Percentiles rank a stretch among this genome's conserved stretches.
Evolutionary conservation across 352 stramenopile species (phyloP).

Genomic region (Pythium graminicola): DNA sequence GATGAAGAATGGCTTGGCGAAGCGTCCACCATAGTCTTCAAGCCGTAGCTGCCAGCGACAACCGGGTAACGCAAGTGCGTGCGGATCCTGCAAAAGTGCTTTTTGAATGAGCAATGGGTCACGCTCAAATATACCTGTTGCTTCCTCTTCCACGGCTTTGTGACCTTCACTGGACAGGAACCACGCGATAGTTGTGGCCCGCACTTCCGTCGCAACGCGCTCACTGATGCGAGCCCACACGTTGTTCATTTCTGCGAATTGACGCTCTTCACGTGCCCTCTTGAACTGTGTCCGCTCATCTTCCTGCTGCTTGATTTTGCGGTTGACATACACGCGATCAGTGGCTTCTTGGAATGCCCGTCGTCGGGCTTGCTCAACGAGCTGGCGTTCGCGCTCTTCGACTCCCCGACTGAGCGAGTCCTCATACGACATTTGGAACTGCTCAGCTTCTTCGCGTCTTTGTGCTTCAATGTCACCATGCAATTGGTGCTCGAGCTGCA

Average conservation of each 20-base stretch:
- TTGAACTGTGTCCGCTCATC: slow-evolving; percentile 46
- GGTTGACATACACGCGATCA: slow-evolving; percentile 30
- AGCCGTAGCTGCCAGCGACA: slow-evolving; percentile 59
- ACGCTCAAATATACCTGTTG: slow-evolving; percentile 46
- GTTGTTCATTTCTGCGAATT: slow-evolving; percentile 25
- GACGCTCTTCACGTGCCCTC: slow-evolving; percentile 18
- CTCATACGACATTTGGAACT: slow-evolving; percentile 36
- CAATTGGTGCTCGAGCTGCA: slow-evolving; percentile 34
- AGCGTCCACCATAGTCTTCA: slow-evolving; percentile 41
- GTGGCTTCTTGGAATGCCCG: slow-evolving; percentile 44
- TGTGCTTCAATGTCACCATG: slow-evolving; percentile 32
- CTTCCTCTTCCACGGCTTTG: slow-evolving; percentile 29
- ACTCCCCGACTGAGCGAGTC: slow-evolving; percentile 35
- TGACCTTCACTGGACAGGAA: slow-evolving; percentile 28
- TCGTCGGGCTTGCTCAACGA: slow-evolving; percentile 26
- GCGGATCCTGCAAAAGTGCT: slow-evolving; percentile 33
- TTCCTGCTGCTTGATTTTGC: slow-evolving; percentile 48
- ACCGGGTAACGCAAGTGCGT: slow-evolving; percentile 23
- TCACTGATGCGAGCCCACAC: slow-evolving; percentile 42
- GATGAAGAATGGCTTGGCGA: slow-evolving; percentile 63
- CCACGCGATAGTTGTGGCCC: slow-evolving; percentile 37
- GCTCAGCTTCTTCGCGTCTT: slow-evolving; percentile 26
- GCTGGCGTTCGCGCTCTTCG: slow-evolving; percentile 19
- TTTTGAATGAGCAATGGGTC: slow-evolving; percentile 41
- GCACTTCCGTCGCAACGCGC: slow-evolving; percentile 41